Evolutionary conservation across 2,329 filamentous ascomycete species (phyloP).

Genomic region (Zalaria sp.): DNA sequence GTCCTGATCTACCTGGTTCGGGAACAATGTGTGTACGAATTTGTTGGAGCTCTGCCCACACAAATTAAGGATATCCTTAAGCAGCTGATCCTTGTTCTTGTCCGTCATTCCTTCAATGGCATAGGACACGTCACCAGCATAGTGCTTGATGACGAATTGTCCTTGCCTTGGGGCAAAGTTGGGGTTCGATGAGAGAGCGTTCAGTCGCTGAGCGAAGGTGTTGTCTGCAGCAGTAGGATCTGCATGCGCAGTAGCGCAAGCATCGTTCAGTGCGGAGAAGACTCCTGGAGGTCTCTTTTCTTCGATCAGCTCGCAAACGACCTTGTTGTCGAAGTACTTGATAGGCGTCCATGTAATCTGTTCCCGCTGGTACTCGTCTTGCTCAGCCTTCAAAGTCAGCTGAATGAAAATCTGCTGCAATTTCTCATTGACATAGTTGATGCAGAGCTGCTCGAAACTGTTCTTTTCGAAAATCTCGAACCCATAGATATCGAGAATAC

Average conservation of each 20-base stretch:
- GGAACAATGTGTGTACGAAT: constrained; percentile 83
- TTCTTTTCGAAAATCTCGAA: constrained; percentile 99
- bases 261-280: constrained; percentile 92
- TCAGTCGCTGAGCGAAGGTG: constrained; percentile 88
- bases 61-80: constrained; percentile 85
- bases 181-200: constrained; percentile 71
- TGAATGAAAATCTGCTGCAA: constrained; percentile 99
- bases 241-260: constrained; percentile 94
- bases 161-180: constrained; percentile 88
- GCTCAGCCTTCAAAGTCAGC: constrained; percentile 86
- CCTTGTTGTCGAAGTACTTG: constrained; percentile 99
- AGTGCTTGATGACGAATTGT: constrained; percentile 97
- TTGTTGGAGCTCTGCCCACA: constrained; percentile 70
- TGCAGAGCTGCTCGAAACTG: constrained; percentile 96
- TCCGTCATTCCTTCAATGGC: constrained; percentile 94
- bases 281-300: constrained; percentile 79
- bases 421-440: constrained; percentile 99
- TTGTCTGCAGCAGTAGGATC: constrained; percentile 88
- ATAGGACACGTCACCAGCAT: constrained; percentile 92
- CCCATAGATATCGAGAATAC: constrained; percentile 96
- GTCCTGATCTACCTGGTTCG: constrained; percentile 85
- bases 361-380: constrained; percentile 91
- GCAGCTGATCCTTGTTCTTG: constrained; percentile 95
- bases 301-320: constrained; percentile 95
- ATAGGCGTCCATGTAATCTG: constrained; percentile 98